Evolutionary conservation across 2,329 filamentous ascomycete species (phyloP), one percentile per base, ranked within the genome.

Genomic region (Dothiorella sarmentorum): DNA sequence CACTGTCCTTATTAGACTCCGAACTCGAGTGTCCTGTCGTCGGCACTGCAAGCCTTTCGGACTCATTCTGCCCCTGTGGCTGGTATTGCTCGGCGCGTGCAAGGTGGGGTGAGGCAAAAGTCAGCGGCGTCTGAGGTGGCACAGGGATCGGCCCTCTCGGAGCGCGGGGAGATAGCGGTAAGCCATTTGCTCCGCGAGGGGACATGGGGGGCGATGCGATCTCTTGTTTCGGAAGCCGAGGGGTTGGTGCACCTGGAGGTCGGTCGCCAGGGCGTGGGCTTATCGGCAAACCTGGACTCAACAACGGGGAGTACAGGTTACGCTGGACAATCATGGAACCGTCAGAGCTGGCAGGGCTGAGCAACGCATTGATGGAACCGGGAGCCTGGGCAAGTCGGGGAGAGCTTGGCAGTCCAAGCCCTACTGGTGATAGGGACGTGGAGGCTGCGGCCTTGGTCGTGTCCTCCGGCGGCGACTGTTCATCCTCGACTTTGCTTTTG

Each of bases 101-200:
- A 53, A 73, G 69, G 62, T 73, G 75, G 58, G 80, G 76, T n/a
- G 81, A 80, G 27, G 81, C 79, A n/a, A 84, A 83, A 17, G 84
- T 81, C 56, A 86, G 79, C 10, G 87, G 83, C 0, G 88, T 87
- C 60, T 86, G 86, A 20, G 86, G 85, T 17, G 88, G 87, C 31
- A 91, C 75, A 3, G 88, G 88, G 44, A 90, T 87, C 2, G 88
- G 83, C 64, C 90, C 85, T 64, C 88, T 85, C 29, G 88, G 86
- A 47, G 87, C 83, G 65, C 90, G 85, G 5, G 90, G 88, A 5
- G 88, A 89, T 27, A 90, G 77, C 44, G 86, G 85, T 49, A 83
- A 71, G 3, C 74, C 78, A 20, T 71, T 62, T 72, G 75, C 45
- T 31, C 49, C 60, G 52, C 72, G 72, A 11, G 89, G 85, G 29